Conservation (phyloP, 371 early-diverging fungal species). For the Choanephora cucurbitarum region DNA sequence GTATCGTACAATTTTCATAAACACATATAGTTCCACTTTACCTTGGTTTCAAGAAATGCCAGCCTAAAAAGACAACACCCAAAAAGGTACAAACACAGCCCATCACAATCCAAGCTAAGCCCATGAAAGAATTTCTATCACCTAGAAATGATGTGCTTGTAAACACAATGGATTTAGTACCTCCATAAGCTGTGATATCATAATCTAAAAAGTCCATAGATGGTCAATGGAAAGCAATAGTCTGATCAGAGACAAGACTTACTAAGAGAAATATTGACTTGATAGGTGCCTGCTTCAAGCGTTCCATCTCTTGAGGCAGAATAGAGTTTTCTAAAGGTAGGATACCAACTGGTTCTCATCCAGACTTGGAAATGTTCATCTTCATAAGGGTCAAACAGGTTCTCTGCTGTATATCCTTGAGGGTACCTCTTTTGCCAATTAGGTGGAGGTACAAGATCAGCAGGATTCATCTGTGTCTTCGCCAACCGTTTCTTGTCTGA, state of each 20-base stretch:
- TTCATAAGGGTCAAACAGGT: conserved; percentile 62
- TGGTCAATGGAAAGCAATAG: neutral
- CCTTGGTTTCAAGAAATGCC: conserved; percentile 92
- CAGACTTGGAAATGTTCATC: conserved; percentile 90
- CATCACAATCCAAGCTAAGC: conserved; percentile 90
- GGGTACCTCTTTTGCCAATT: conserved; percentile 59
- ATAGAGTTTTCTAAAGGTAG: conserved; percentile 91
- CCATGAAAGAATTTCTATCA: conserved; percentile 94
- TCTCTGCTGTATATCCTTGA: conserved; percentile 50
- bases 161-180: conserved; percentile 92
- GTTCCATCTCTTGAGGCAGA: conserved; percentile 57
- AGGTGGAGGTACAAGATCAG: conserved; percentile 64
- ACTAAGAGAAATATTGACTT: conserved; percentile 59
- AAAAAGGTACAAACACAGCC: conserved; percentile 86
- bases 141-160: conserved; percentile 95
- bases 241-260: conserved; percentile 10
- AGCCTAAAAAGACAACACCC: conserved; percentile 83
- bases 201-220: conserved; percentile 60
- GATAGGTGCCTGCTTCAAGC: conserved; percentile 57
- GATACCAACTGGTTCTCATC: conserved; percentile 92
- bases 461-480: conserved; percentile 43
- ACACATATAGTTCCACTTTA: conserved; percentile 28
- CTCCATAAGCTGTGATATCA: conserved; percentile 81
- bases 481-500: conserved; percentile 68
- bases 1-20: conserved; percentile 13